Evolutionary conservation across 2,329 filamentous ascomycete species (phyloP), one percentile per base, ranked within the genome.

Genomic region (Diplodia corticola): DNA sequence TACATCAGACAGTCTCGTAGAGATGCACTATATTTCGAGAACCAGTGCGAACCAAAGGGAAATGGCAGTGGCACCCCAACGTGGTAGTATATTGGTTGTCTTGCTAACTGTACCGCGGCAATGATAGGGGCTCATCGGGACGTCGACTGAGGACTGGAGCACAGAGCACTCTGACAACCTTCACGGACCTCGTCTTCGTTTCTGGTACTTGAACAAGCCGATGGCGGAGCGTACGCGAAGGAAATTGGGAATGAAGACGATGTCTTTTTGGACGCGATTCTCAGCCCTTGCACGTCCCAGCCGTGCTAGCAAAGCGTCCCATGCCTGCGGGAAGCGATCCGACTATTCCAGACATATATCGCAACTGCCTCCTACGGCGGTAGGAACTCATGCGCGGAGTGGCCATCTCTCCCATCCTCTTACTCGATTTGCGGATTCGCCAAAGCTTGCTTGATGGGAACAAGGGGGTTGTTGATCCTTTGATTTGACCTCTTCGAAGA

Each of bases 401-500:
- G 5, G 15, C 50, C 13, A n/a, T 33, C 6, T 53, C 55, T 53
- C 55, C 35, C 54, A 20, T 57, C 26, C 13, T 24, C 24, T 15
- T 44, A 13, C 17, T 57, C 26, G 15, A 44, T 20, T 30, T 13
- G 51, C 37, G n/a, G 55, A n/a, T 59, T 59, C 55, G 44, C 28
- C 30, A 30, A 17, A 17, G 33, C 37, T 22, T 59, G 20, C 37
- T 30, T 15, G 20, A 13, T 44, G 7, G 35, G 28, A 54, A 22
- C 12, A 44, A 44, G 37, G 15, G 26, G 15, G 37, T 46, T 20
- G 37, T 30, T 44, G 24, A 59, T 46, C 37, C 30, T 59, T 46
- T 59, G 15, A 30, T 30, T 35, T 63, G 59, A 35, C 48, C 59
- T 51, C 57, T 51, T 63, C 48, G 44, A 37, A 28, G 26, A 50